phyloP scores from a whole-genome alignment of 306 rosid genomes.

The Bauhinia variegata region DNA sequence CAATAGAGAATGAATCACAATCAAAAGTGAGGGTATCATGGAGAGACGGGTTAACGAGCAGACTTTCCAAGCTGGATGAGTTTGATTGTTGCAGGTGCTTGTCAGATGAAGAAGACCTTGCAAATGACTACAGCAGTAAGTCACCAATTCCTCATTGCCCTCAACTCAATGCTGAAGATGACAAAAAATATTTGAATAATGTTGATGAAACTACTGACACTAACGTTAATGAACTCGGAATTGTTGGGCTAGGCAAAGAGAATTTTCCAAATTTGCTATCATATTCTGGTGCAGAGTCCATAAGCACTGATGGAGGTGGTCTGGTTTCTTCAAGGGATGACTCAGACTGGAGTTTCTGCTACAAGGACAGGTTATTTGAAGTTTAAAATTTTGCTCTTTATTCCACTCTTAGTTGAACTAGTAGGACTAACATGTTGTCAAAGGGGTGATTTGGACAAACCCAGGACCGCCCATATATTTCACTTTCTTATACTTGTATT shows the following conservation, averaged over 20 bases:
- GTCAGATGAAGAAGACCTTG: slow-evolving; percentile 76
- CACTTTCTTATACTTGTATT: slow-evolving; percentile 1
- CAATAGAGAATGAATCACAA: slow-evolving; percentile 49
- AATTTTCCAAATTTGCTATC: slow-evolving; percentile 33
- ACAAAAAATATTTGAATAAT: slow-evolving; percentile 28
- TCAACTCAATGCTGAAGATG: slow-evolving; percentile 35
- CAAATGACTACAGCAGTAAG: slow-evolving; percentile 35
- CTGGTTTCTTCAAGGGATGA: slow-evolving; percentile 74
- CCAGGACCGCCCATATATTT: background rate
- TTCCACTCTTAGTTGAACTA: slow-evolving; percentile 19
- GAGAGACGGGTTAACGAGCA: slow-evolving; percentile 73
- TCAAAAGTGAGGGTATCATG: slow-evolving; percentile 75
- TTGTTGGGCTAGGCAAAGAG: slow-evolving; percentile 38
- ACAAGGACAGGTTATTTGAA: slow-evolving; percentile 56
- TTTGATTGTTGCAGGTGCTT: slow-evolving; percentile 76
- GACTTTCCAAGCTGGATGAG: slow-evolving; percentile 60
- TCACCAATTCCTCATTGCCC: slow-evolving; percentile 35
- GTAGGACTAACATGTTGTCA: slow-evolving; percentile 22
- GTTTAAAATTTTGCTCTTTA: slow-evolving; percentile 30
- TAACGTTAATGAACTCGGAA: slow-evolving; percentile 36
- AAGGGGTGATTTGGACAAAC: slow-evolving; percentile 7
- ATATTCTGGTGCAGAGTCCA: slow-evolving; percentile 62
- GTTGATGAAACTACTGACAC: slow-evolving; percentile 33
- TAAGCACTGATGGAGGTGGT: slow-evolving; percentile 70
- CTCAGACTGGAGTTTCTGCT: slow-evolving; percentile 67